These are phyloP conservation scores for Bruguiera hainesii DNA, from an alignment of 441 rosid species.

Conservation along the genomic window DNA sequence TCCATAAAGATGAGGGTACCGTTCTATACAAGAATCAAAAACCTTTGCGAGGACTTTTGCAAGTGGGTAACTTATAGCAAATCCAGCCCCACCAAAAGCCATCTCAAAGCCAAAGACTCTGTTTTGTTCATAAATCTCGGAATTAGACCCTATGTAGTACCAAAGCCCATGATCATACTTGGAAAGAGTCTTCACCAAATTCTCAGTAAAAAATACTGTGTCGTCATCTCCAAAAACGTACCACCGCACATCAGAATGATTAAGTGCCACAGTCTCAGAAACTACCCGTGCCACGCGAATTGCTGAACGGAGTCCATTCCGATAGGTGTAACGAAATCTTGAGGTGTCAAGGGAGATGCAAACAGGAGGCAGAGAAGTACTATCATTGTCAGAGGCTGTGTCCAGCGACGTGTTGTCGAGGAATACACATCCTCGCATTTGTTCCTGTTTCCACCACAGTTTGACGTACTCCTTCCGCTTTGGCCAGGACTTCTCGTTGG, in stretches of 20 bases:
- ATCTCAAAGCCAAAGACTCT: constrained; percentile 57
- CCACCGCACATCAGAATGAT: constrained; percentile 67
- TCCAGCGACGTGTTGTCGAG: constrained; percentile 41
- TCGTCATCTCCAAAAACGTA: constrained; percentile 93
- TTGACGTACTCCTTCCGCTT: constrained; percentile 53
- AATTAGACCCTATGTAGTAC: constrained; percentile 82
- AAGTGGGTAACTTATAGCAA: constrained; percentile 74
- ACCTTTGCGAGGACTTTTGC: constrained; percentile 72
- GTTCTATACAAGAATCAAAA: constrained; percentile 73
- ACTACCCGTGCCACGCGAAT: constrained; percentile 76
- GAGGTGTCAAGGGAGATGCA: constrained; percentile 79
- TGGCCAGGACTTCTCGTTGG: constrained; percentile 56
- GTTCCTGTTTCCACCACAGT: constrained; percentile 71
- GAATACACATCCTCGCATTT: constrained; percentile 87
- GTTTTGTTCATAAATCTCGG: constrained; percentile 69
- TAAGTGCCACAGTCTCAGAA: constrained; percentile 55
- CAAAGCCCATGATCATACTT: constrained; percentile 80
- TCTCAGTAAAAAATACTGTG: constrained; percentile 72
- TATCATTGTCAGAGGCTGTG: constrained; percentile 19
- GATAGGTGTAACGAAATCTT: constrained; percentile 57
- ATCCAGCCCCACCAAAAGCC: constrained; percentile 91
- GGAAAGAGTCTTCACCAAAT: constrained; percentile 67
- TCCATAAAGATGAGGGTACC: constrained; percentile 88
- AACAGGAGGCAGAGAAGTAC: constrained; percentile 47
- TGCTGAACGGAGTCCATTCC: constrained; percentile 62